Percentiles rank a stretch among this genome's conserved stretches.
Evolutionary conservation across 1,284 basidiomycete genomes (phyloP).

Genomic region (Bondarzewia mesenterica): DNA sequence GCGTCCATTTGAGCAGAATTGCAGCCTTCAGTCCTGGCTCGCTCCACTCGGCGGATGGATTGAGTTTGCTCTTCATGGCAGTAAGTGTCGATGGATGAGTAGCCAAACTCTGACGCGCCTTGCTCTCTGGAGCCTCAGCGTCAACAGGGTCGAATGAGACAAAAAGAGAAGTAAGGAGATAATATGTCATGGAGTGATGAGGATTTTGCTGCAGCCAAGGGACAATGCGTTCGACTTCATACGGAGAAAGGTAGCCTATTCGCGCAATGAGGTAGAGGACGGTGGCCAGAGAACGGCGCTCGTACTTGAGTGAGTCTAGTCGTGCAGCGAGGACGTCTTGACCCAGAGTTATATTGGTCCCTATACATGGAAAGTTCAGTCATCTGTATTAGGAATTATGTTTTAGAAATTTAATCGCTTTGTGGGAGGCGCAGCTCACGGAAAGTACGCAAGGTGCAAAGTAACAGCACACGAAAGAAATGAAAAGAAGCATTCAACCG

Average conservation of each 20-base stretch:
- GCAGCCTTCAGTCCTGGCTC: constrained; percentile 71
- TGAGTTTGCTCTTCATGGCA: constrained; percentile 52
- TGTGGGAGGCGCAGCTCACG: not conserved
- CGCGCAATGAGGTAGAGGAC: constrained; percentile 56
- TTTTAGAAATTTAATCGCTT: too few species aligned
- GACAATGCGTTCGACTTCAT: constrained; percentile 51
- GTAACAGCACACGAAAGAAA: too few species aligned
- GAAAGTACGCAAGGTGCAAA: too few species aligned
- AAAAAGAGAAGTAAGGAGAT: constrained; percentile 64
- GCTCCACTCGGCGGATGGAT: constrained; percentile 52
- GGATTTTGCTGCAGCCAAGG: constrained; percentile 61
- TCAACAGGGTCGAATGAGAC: constrained; percentile 64
- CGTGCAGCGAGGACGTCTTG: constrained; percentile 58
- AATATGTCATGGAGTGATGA: constrained; percentile 61
- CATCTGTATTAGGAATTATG: too few species aligned
- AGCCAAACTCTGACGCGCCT: constrained; percentile 37
- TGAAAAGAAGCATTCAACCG: too few species aligned
- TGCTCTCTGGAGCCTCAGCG: constrained; percentile 35
- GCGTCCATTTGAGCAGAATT: constrained; percentile 79
- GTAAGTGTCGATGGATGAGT: constrained; percentile 36
- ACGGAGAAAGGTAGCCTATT: constrained; percentile 50
- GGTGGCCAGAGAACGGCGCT: constrained; percentile 57
- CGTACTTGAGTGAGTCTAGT: constrained; percentile 64
- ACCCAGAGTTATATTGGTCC: constrained; percentile 40
- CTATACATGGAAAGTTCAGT: constrained; percentile 18